phyloP scores from a whole-genome alignment of 208 protist genomes.

The Perkinsela sp. region DNA sequence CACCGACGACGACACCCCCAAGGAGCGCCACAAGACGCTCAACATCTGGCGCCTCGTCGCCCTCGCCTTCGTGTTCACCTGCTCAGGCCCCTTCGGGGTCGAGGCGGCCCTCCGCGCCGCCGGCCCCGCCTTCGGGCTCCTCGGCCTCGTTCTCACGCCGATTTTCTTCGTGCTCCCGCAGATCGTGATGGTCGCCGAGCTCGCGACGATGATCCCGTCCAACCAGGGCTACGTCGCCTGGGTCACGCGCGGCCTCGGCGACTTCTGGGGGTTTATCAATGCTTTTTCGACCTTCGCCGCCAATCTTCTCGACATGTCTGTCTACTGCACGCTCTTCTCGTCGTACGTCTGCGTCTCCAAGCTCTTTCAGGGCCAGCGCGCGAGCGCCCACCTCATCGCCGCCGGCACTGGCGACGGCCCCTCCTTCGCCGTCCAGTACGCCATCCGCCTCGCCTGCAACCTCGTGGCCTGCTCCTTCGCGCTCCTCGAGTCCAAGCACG shows the following conservation, averaged over 20 bases:
- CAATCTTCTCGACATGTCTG: conserved; percentile 7
- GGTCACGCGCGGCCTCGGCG: conserved; percentile 7
- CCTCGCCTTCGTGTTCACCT: conserved; percentile 4
- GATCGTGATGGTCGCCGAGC: conserved; percentile 6
- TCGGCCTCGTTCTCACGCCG: conserved; percentile 5
- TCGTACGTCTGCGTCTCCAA: conserved; percentile 4
- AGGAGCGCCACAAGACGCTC: neutral
- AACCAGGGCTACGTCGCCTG: conserved; percentile 7
- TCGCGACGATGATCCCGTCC: conserved; percentile 6
- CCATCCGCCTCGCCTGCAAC: neutral
- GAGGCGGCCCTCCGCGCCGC: conserved; percentile 5
- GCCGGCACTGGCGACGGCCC: conserved; percentile 2
- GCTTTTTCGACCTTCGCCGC: conserved; percentile 3
- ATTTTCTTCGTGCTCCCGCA: conserved; percentile 6
- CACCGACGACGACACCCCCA: neutral
- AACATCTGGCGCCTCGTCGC: conserved; percentile 3
- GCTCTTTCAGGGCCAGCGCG: neutral
- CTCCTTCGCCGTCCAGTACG: neutral
- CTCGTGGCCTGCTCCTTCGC: conserved; percentile 2
- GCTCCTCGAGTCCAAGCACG: conserved; percentile 3
- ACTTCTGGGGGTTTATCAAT: conserved; percentile 6
- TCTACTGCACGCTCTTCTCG: conserved; percentile 6
- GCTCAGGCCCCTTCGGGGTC: conserved; percentile 7
- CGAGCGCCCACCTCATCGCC: neutral
- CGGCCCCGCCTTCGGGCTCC: conserved; percentile 2